Evolutionary conservation across 805 yeast genomes (phyloP).

Genomic region (Ogataea pini): DNA sequence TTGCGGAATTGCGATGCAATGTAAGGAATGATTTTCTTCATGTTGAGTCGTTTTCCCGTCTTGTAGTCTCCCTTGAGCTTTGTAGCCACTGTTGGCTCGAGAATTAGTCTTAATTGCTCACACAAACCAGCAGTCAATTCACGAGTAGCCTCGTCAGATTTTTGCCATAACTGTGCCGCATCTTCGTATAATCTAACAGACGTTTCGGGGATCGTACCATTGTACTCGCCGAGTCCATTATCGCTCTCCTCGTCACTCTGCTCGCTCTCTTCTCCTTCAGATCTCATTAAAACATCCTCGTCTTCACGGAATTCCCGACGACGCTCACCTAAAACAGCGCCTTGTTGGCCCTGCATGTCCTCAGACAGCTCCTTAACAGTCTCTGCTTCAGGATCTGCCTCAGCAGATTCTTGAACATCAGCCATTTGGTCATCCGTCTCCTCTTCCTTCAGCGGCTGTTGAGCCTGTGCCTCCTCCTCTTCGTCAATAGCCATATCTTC

Average conservation of each 20-base stretch:
- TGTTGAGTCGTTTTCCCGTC: conserved; percentile 94
- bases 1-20: conserved; percentile 97
- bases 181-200: conserved; percentile 43
- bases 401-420: conserved; percentile 19
- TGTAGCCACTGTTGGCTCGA: conserved; percentile 96
- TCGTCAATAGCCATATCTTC: conserved; percentile 84
- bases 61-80: conserved; percentile 93
- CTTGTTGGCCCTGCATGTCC: conserved; percentile 20
- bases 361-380: conserved; percentile 6
- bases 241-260: conserved; percentile 35
- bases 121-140: conserved; percentile 85
- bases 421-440: conserved; percentile 30
- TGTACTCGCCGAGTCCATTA: conserved; percentile 14
- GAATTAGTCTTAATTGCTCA: conserved; percentile 88
- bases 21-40: conserved; percentile 96
- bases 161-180: conserved; percentile 78
- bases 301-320: conserved; percentile 36
- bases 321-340: conserved; percentile 26
- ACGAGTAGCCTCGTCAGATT: conserved; percentile 80
- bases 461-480: conserved; percentile 43
- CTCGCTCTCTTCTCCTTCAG: conserved; percentile 12
- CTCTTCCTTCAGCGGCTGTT: conserved; percentile 35
- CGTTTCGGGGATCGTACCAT: conserved; percentile 13
- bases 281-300: conserved; percentile 46
- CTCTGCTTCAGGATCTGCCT: conserved; percentile 22